Evolutionary conservation across 306 rosid genomes (phyloP).

Genomic region (Citrullus amarus): DNA sequence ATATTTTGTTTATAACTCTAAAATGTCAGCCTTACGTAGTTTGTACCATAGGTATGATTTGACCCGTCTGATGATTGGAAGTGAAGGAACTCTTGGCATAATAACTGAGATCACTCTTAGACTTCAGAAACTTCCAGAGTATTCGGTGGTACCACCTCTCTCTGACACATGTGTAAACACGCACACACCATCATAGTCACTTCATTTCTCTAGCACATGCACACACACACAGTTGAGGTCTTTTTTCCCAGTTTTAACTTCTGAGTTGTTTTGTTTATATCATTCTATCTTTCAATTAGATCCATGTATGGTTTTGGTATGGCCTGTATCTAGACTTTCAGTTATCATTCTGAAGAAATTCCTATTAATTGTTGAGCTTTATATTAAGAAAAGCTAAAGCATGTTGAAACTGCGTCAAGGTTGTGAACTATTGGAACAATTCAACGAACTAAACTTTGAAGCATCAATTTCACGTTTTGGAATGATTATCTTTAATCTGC

Average conservation of each 20-base stretch:
- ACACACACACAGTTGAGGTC: neutral
- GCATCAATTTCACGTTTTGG: neutral
- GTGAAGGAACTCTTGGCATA: slow-evolving; percentile 94
- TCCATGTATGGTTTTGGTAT: neutral
- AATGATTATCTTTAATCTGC: neutral
- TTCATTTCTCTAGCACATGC: neutral
- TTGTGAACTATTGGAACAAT: neutral
- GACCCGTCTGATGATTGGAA: slow-evolving; percentile 93
- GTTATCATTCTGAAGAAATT: neutral
- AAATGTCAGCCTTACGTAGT: slow-evolving; percentile 1
- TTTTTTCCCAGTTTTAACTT: neutral
- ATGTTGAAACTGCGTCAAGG: neutral
- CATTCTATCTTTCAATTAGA: neutral
- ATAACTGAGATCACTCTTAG: slow-evolving; percentile 83
- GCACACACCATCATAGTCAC: neutral
- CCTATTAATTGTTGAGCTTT: neutral
- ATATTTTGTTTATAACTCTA: neutral
- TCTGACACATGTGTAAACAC: neutral
- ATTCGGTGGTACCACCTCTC: slow-evolving; percentile 60
- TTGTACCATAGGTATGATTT: slow-evolving; percentile 60
- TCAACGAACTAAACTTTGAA: neutral
- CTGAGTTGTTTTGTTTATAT: neutral
- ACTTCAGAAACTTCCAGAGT: slow-evolving; percentile 80
- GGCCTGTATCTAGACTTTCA: neutral
- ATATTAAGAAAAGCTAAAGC: neutral